phyloP scores from a whole-genome alignment of 2,329 filamentous ascomycete genomes.

The Trichoderma asperellum region DNA sequence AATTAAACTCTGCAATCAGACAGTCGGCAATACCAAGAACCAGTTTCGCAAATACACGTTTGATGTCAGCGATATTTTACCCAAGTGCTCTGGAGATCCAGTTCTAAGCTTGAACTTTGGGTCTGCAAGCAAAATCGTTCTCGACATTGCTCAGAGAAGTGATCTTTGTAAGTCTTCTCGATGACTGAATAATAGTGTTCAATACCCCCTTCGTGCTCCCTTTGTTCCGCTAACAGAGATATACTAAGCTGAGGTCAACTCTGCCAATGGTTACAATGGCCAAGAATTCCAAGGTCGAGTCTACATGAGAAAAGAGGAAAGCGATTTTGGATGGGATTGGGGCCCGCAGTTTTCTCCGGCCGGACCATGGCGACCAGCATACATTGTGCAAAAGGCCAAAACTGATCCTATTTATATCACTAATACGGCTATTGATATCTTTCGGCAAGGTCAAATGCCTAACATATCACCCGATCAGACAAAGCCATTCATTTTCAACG shows the following conservation, averaged over 20 bases:
- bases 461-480: conserved; percentile 60
- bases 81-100: conserved; percentile 18
- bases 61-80: conserved; percentile 54
- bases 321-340: conserved; percentile 69
- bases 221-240: not conserved
- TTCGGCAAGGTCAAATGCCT: conserved; percentile 61
- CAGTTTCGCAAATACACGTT: conserved; percentile 67
- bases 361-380: conserved; percentile 64
- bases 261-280: conserved; percentile 15
- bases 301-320: conserved; percentile 61
- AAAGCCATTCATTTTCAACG: conserved; percentile 63
- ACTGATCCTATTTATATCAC: conserved; percentile 41
- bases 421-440: conserved; percentile 57
- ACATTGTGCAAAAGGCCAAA: conserved; percentile 54
- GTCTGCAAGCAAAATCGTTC: conserved; percentile 30
- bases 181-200: not conserved
- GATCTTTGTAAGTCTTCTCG: conserved; percentile 6
- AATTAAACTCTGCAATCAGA: conserved; percentile 57
- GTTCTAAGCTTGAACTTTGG: conserved; percentile 33
- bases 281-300: conserved; percentile 30
- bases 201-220: not conserved
- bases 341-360: conserved; percentile 62
- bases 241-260: not conserved
- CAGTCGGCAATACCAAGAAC: conserved; percentile 61
- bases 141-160: conserved; percentile 14